These are phyloP conservation scores for Globisporangium perplexum DNA, from an alignment of 352 stramenopile genomes.

Conservation along the genomic window DNA sequence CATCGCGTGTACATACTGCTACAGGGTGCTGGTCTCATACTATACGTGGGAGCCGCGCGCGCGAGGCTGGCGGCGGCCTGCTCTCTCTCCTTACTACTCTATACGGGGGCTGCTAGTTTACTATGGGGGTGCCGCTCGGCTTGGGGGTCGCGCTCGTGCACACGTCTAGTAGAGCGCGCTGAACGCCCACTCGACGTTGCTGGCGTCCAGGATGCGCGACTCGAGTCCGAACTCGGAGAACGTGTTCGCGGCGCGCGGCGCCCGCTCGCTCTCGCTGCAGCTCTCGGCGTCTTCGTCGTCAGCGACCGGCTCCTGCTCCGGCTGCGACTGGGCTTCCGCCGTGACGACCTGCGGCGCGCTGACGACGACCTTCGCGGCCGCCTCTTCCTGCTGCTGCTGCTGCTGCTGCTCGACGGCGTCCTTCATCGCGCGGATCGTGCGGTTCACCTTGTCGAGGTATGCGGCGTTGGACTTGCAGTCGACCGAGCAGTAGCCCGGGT, in stretches of 20 bases:
- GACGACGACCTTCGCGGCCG: not conserved
- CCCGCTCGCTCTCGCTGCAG: constrained; percentile 1
- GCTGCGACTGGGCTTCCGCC: not conserved
- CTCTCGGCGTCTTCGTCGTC: constrained; percentile 9
- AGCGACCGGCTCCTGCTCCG: not conserved
- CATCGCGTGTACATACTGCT: constrained; percentile 10
- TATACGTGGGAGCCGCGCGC: constrained; percentile 12
- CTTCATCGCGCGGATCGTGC: constrained; percentile 76
- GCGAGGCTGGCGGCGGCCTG: constrained; percentile 4
- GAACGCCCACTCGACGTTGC: constrained; percentile 73
- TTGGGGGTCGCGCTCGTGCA: no score
- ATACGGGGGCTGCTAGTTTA: constrained; percentile 9
- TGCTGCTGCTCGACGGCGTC: constrained; percentile 49
- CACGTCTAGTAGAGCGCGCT: constrained; percentile 71
- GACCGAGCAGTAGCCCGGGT: constrained; percentile 76
- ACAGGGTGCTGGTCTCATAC: constrained; percentile 13
- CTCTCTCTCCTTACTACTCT: constrained; percentile 12
- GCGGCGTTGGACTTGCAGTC: constrained; percentile 86
- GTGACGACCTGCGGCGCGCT: not conserved
- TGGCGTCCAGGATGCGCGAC: constrained; percentile 40
- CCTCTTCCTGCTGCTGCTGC: constrained; percentile 21
- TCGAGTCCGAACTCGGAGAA: constrained; percentile 78
- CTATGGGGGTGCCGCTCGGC: no score
- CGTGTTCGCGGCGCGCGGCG: constrained; percentile 28
- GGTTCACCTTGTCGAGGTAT: constrained; percentile 81